Percentiles rank a stretch among this genome's conserved stretches.
These are phyloP conservation scores for Talaromyces sp. DNA, from an alignment of 2,329 filamentous ascomycete genomes.

Conservation along the genomic window DNA sequence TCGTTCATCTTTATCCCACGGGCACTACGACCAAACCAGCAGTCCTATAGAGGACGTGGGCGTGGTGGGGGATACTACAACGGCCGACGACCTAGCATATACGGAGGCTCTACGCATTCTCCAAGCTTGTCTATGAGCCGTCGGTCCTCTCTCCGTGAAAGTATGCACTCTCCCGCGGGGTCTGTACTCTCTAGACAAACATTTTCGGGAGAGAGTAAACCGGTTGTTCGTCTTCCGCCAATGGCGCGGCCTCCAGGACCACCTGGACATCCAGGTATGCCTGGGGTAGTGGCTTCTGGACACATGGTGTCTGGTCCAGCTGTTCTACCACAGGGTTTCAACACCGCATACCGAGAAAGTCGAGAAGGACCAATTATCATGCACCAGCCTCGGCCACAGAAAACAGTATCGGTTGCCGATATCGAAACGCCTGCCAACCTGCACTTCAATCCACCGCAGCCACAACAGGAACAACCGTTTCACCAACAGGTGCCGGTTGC, in stretches of 20 bases:
- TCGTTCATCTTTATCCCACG: constrained; percentile 98
- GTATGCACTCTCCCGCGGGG: constrained; percentile 71
- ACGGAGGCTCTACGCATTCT: constrained; percentile 73
- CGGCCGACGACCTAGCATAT: constrained; percentile 64
- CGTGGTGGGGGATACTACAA: constrained; percentile 61
- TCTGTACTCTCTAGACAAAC: constrained; percentile 67
- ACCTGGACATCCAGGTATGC: constrained; percentile 16
- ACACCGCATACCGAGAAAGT: constrained; percentile 54
- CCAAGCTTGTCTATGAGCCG: constrained; percentile 85
- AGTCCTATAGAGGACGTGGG: constrained; percentile 64
- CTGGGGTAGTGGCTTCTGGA: constrained; percentile 13
- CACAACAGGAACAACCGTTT: constrained; percentile 76
- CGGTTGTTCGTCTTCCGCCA: constrained; percentile 79
- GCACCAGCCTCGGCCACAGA: constrained; percentile 92
- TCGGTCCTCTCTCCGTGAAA: constrained; percentile 74
- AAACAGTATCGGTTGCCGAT: constrained; percentile 84
- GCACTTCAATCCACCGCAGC: constrained; percentile 54
- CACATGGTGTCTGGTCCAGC: constrained; percentile 11
- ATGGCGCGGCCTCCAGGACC: constrained; percentile 32
- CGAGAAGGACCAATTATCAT: constrained; percentile 63
- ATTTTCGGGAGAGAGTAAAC: constrained; percentile 56
- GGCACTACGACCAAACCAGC: constrained; percentile 86
- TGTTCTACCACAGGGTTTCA: constrained; percentile 46
- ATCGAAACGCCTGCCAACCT: constrained; percentile 75
- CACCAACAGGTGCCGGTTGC: constrained; percentile 88